phyloP scores from a whole-genome alignment of 1,284 basidiomycete species.

The Veloporphyrellus conicus region DNA sequence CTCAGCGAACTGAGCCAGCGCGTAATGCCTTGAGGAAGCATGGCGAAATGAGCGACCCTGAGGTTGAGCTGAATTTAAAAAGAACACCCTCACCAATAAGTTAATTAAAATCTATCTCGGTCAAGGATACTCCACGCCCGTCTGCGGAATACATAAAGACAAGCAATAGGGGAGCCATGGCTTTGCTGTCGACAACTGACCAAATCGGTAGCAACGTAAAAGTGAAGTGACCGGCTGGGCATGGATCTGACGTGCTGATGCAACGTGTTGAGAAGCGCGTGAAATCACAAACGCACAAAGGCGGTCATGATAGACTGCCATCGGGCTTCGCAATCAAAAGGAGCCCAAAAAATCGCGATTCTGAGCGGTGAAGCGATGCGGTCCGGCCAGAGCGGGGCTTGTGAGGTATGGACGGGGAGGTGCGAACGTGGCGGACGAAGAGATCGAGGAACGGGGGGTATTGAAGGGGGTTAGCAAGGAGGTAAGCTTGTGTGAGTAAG shows the following conservation, averaged over 20 bases:
- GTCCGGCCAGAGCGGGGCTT: slow-evolving; percentile 17
- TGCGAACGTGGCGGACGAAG: slow-evolving; percentile 7
- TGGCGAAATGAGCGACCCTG: slow-evolving; percentile 33
- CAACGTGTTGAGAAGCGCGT: slow-evolving; percentile 37
- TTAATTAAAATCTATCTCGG: slow-evolving; percentile 36
- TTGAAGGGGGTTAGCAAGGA: background rate
- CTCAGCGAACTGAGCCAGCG: slow-evolving; percentile 38
- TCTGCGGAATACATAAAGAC: slow-evolving; percentile 37
- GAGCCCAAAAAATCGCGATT: slow-evolving; percentile 25
- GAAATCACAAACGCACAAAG: slow-evolving; percentile 34
- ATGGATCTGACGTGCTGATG: slow-evolving; percentile 35
- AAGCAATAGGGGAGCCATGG: slow-evolving; percentile 33
- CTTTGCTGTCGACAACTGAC: slow-evolving; percentile 25
- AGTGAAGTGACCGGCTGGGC: slow-evolving; percentile 30
- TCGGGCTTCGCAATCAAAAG: slow-evolving; percentile 27
- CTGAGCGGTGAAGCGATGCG: slow-evolving; percentile 12
- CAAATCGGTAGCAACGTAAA: slow-evolving; percentile 32
- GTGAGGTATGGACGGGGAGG: slow-evolving; percentile 10
- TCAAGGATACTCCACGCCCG: slow-evolving; percentile 31
- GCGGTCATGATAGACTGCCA: slow-evolving; percentile 33
- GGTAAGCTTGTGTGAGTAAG: slow-evolving; percentile 22
- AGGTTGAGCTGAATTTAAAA: slow-evolving; percentile 20
- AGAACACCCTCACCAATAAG: slow-evolving; percentile 25
- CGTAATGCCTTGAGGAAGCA: slow-evolving; percentile 35
- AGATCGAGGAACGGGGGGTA: slow-evolving; percentile 9